These are phyloP conservation scores for Hortaea sp. DNA, from an alignment of 2,329 filamentous ascomycete species.

Conservation along the genomic window DNA sequence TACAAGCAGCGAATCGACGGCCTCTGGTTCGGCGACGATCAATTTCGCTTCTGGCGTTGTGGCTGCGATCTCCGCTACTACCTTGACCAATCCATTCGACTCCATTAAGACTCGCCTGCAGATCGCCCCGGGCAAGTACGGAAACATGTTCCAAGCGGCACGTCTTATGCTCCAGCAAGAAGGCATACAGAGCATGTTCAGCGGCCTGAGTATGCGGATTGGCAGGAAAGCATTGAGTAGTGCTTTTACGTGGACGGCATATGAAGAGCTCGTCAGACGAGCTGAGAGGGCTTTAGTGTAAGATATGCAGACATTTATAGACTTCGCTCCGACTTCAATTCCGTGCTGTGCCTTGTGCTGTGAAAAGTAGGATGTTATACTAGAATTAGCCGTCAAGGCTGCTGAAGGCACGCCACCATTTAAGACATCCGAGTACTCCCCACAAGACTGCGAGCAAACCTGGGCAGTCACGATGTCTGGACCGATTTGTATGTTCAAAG, in stretches of 20 bases:
- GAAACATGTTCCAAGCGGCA: constrained; percentile 70
- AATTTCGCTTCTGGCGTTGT: constrained; percentile 78
- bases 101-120: constrained; percentile 93
- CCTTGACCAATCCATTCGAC: constrained; percentile 92
- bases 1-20: background rate
- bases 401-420: too few species aligned
- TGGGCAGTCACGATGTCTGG: too few species aligned
- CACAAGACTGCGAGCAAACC: too few species aligned
- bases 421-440: too few species aligned
- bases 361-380: too few species aligned
- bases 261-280: constrained; percentile 80
- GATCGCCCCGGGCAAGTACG: constrained; percentile 71
- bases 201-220: constrained; percentile 78
- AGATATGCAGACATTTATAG: background rate
- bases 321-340: background rate
- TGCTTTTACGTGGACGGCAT: constrained; percentile 94
- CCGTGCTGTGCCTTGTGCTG: too few species aligned
- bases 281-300: constrained; percentile 39
- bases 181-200: constrained; percentile 68
- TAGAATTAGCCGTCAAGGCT: too few species aligned
- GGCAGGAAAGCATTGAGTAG: constrained; percentile 84
- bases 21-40: constrained; percentile 50
- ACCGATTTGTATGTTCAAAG: too few species aligned
- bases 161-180: constrained; percentile 73
- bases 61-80: constrained; percentile 73